Evolutionary conservation across 192 early-diverging fungal genomes (phyloP), one percentile per base, ranked within the genome.

Genomic region (Entomortierella lignicola): DNA sequence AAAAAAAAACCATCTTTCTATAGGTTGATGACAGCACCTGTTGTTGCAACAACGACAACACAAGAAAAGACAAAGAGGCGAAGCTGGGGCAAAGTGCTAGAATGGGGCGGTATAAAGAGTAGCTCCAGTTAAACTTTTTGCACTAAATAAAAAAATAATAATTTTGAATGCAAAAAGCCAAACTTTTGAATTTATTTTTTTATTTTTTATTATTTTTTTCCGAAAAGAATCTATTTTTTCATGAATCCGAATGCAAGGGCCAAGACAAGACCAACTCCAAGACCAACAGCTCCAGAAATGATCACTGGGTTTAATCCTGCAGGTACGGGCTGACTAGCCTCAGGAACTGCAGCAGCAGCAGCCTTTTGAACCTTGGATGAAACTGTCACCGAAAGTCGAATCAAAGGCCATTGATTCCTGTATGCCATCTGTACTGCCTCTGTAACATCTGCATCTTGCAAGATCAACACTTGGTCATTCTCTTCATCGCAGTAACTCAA

Each of bases 401-500:
- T 77, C 55, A 82, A 29, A 7, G 59, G 62, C 70, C 51, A 67
- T 30, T 71, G 81, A 55, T 62, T 70, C 37, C 71, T 53, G 43
- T 66, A 62, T 25, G 96, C 94, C 83, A 94, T 85, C 23, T 84
- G 81, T 0, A 97, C 90, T 10, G 96, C 96, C 52, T 96, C 93
- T 29, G 85, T 79, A 66, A 98, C 81, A 72, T 97, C 96, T 1
- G 85, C 73, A 41, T 92, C 89, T n/a, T 85, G 81, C 21, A 88
- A 85, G 43, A 98, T 85, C 55, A 91, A 80, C 17, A 98, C 91
- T 58, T 85, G 66, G 77, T 98, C 96, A 43, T 90, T 91, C 32
- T 98, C 96, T 55, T 98, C 96, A 74, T 98, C 96, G 63, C 92
- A 82, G 55, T 96, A 98, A 41, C 81, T 82, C 44, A 82, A 18